Evolutionary conservation across 2,329 filamentous ascomycete species (phyloP).

Genomic region (Penicillium sp.): DNA sequence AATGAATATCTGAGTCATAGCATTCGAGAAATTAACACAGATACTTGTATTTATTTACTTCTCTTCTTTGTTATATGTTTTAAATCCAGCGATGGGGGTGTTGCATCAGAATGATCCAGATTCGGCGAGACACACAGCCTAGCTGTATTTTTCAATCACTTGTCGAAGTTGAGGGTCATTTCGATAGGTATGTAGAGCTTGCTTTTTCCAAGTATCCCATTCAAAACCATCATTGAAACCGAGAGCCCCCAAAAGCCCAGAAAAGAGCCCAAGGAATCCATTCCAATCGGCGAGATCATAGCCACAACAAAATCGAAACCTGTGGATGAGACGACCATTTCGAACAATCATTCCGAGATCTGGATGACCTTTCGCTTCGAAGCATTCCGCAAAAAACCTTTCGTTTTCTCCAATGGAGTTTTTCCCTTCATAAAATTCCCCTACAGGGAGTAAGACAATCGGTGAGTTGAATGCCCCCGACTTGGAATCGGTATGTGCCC

Average conservation of each 20-base stretch:
- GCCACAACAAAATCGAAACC: slow-evolving; percentile 48
- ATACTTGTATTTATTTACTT: too few relatives aligned
- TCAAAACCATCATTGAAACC: slow-evolving; percentile 29
- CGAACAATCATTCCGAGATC: slow-evolving; percentile 45
- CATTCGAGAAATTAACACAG: too few relatives aligned
- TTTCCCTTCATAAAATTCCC: slow-evolving; percentile 45
- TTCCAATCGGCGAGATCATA: slow-evolving; percentile 50
- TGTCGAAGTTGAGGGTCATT: slow-evolving; percentile 20
- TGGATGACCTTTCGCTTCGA: slow-evolving; percentile 40
- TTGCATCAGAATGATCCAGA: too few relatives aligned
- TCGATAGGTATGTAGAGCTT: slow-evolving; percentile 40
- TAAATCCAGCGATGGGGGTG: too few relatives aligned
- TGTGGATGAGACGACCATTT: slow-evolving; percentile 45
- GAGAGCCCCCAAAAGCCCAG: slow-evolving; percentile 35
- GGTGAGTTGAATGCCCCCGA: slow-evolving; percentile 51
- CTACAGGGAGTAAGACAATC: slow-evolving; percentile 44
- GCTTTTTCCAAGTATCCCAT: slow-evolving; percentile 46
- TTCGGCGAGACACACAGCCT: background rate
- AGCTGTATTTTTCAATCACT: slow-evolving; percentile 6
- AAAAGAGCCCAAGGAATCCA: slow-evolving; percentile 49
- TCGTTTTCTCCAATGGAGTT: slow-evolving; percentile 47
- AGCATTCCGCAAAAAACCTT: slow-evolving; percentile 36
- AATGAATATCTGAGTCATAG: too few relatives aligned
- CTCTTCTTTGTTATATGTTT: too few relatives aligned
- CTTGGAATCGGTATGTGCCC: slow-evolving; percentile 38